phyloP scores from a whole-genome alignment of 768 basidiomycete genomes.

The Suillus americanus region DNA sequence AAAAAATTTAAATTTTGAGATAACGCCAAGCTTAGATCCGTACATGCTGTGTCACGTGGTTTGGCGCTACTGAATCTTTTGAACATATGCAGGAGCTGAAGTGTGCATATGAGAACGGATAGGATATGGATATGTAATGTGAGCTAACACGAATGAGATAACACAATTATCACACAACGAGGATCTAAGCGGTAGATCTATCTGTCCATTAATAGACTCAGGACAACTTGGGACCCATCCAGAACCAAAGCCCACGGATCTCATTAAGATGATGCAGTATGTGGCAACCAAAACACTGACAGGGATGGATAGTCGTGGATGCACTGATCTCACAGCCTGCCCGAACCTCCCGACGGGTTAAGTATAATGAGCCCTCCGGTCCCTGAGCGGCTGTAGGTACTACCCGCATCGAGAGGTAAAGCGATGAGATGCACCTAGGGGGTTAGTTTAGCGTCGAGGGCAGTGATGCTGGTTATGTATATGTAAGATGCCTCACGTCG shows the following conservation, averaged over 20 bases:
- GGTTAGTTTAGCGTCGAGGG: not conserved
- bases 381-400: constrained; percentile 7
- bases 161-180: not conserved
- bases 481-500: not conserved
- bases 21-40: not conserved
- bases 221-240: not conserved
- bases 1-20: not conserved
- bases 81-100: constrained; percentile 1
- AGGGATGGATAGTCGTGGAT: constrained; percentile 33
- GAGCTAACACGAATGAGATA: not conserved
- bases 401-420: not conserved
- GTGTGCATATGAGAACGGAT: not conserved
- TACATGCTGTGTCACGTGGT: not conserved
- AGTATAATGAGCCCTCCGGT: constrained; percentile 1
- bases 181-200: not conserved
- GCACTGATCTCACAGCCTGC: constrained; percentile 9
- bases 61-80: not conserved
- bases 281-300: constrained; percentile 14
- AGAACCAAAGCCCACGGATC: constrained; percentile 13
- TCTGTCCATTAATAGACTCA: constrained; percentile 10
- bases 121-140: not conserved
- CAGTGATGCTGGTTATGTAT: not conserved
- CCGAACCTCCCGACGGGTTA: constrained; percentile 3
- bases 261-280: constrained; percentile 26
- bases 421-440: not conserved